Base-by-base conservation (phyloP, 768 basidiomycete species). In the Suillus americanus region DNA sequence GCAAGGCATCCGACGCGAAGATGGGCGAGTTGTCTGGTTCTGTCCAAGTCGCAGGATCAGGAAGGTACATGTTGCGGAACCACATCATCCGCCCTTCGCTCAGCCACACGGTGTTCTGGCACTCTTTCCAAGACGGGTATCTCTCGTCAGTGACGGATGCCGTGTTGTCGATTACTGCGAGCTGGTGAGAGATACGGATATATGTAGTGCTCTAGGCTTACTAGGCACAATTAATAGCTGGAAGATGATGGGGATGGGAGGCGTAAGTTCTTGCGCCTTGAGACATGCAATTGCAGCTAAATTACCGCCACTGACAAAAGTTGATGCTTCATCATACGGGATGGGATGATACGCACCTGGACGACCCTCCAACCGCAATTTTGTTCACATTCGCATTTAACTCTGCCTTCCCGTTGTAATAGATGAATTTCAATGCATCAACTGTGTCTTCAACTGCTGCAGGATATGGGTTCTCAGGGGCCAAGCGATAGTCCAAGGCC, bases 21-120 rank as follows among this genome's bases (percentile, higher is more conserved):
- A 87, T 78, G 0, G 90, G 90, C 3, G 89, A 91, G 28, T 84
- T 85, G 64, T 88, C 86, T 87, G 89, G 90, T 55, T 87, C 85
- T 0, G 77, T 78, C 78, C 84, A 80, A 59, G 89, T 88, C 43
- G 75, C 78, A 64, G 80, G 69, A 68, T 88, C 84, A 0, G 90
- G 89, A 23, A 90, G 81, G 73, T 91, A 92, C 67, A 86, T 85
- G 59, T 78, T 72, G 25, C 83, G 78, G 83, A 89, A 91, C 90
- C 90, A 92, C 53, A 85, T 67, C 89, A 91, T 91, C 46, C 86
- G 85, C 1, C 69, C 83, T 2, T 84, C 87, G 4, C 77, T 75
- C 37, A 92, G 81, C 81, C 87, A 86, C 1, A 86, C 83, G 1
- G 88, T 83, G 60, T 86, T 71, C 28, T 79, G 76, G 68, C 88